Conservation (phyloP, 192 early-diverging fungal genomes). For the Coemansia sp. region DNA sequence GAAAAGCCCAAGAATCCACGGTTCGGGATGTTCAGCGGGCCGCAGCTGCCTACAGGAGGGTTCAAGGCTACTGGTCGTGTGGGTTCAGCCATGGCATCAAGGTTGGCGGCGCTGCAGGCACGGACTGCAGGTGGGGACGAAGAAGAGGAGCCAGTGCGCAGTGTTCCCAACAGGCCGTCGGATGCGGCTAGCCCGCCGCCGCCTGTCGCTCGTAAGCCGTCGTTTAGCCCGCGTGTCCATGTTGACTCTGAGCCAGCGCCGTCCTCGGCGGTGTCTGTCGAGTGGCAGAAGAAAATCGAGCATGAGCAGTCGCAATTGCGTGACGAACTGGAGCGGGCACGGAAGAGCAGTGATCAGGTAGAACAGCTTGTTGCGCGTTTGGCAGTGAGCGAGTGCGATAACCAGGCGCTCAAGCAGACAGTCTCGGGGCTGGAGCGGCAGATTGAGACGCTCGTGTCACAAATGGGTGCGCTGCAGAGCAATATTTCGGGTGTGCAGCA, state of each 20-base stretch:
- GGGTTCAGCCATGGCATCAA: slow-evolving; percentile 50
- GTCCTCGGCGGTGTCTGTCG: slow-evolving; percentile 13
- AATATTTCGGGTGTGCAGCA: slow-evolving; percentile 22
- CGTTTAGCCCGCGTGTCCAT: slow-evolving; percentile 13
- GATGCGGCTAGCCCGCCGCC: slow-evolving; percentile 13
- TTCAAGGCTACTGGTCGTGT: slow-evolving; percentile 49
- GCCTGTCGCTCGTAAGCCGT: slow-evolving; percentile 26
- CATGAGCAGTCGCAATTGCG: slow-evolving; percentile 42
- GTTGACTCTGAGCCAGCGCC: background rate
- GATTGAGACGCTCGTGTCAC: slow-evolving; percentile 23
- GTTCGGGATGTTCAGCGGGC: slow-evolving; percentile 23
- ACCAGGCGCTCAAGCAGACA: slow-evolving; percentile 34
- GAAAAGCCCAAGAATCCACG: slow-evolving; percentile 46
- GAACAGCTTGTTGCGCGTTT: slow-evolving; percentile 29
- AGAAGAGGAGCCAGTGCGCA: slow-evolving; percentile 8
- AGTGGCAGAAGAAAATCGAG: slow-evolving; percentile 50
- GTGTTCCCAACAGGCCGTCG: background rate
- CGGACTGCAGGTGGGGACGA: slow-evolving; percentile 29
- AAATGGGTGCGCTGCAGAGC: slow-evolving; percentile 21
- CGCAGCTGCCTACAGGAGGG: slow-evolving; percentile 42
- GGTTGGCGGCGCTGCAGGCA: slow-evolving; percentile 50
- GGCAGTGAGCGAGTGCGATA: slow-evolving; percentile 35
- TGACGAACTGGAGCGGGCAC: slow-evolving; percentile 21
- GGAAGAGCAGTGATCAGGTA: slow-evolving; percentile 18
- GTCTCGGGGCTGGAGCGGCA: slow-evolving; percentile 33